Base-by-base conservation (phyloP, 2,329 filamentous ascomycete species). In the Aspergillus carbonarius region DNA sequence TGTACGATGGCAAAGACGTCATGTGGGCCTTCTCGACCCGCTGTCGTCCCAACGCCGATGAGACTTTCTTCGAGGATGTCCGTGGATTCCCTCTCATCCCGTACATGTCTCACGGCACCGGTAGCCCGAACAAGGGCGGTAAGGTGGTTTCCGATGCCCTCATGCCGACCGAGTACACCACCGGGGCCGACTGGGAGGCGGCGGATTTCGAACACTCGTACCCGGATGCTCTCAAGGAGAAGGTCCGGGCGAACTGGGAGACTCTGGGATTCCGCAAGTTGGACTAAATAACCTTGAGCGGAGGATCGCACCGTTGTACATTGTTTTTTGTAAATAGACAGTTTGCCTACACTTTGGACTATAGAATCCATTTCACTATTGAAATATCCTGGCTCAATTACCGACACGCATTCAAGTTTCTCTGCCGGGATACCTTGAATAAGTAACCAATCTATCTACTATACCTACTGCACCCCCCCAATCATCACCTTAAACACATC, bases 11-110 rank as follows among this genome's bases (percentile, higher is more conserved):
- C 10, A 77, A 78, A 47, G 78, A 82, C 32, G 76, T 83, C 6
- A 77, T 81, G 54, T 83, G 77, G 77, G 81, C 81, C 0, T 82
- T 79, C 57, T 71, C 68, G 13, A 83, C 81, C 0, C 72, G 80
- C 0, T 83, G 81, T 58, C 72, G 80, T 0, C 80, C 79, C 0
- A 70, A 68, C 0, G 62, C 67, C 2, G 79, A 82, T 44, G 80
- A 83, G 63, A 72, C 69, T 1, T 72, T 77, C 58, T 82, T 74
- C 52, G 75, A 81, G n/a, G 76, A 82, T 35, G 74, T 77, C 4
- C 62, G 61, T 1, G 78, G 74, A 0, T 81, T 81, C 60, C 74
- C 76, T 0, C 61, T 83, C 1, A 76, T 80, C 17, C 80, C 80
- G 1, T 83, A 81, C 58, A 81, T 80, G 75, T 68, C 68, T 0